phyloP scores from a whole-genome alignment of 805 yeast species.

The Yamadazyma phyllophila region DNA sequence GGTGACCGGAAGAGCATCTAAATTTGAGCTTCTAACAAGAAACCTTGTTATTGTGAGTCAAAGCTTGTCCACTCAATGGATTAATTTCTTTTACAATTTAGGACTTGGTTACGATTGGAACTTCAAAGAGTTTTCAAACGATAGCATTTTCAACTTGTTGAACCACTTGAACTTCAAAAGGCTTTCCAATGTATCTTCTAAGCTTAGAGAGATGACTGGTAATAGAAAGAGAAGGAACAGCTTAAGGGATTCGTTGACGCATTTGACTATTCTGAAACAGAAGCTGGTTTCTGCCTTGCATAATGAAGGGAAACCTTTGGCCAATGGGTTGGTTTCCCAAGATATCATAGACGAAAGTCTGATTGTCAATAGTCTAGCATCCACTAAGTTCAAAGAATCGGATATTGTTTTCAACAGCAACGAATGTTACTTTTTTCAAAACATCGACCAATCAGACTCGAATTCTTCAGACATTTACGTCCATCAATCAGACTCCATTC shows the following conservation, averaged over 20 bases:
- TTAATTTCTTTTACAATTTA: constrained; percentile 43
- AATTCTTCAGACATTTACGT: constrained; percentile 11
- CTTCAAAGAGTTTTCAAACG: constrained; percentile 32
- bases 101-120: constrained; percentile 50
- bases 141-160: constrained; percentile 37
- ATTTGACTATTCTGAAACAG: background rate
- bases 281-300: background rate
- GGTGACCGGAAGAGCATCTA: background rate
- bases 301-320: background rate
- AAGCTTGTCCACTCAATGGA: constrained; percentile 49
- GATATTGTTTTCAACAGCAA: constrained; percentile 22
- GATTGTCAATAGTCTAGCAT: constrained; percentile 14
- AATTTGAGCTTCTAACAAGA: constrained; percentile 29
- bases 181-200: constrained; percentile 34
- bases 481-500: constrained; percentile 27
- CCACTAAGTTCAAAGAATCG: constrained; percentile 16
- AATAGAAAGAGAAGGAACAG: constrained; percentile 12
- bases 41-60: constrained; percentile 41
- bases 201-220: constrained; percentile 26
- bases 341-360: constrained; percentile 14
- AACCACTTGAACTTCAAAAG: constrained; percentile 39
- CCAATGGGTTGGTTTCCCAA: constrained; percentile 10
- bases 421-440: constrained; percentile 11
- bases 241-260: constrained; percentile 8
- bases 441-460: constrained; percentile 8